Evolutionary conservation across 2,329 filamentous ascomycete genomes (phyloP), one percentile per base, ranked within the genome.

Genomic region (Claviceps sorghi): DNA sequence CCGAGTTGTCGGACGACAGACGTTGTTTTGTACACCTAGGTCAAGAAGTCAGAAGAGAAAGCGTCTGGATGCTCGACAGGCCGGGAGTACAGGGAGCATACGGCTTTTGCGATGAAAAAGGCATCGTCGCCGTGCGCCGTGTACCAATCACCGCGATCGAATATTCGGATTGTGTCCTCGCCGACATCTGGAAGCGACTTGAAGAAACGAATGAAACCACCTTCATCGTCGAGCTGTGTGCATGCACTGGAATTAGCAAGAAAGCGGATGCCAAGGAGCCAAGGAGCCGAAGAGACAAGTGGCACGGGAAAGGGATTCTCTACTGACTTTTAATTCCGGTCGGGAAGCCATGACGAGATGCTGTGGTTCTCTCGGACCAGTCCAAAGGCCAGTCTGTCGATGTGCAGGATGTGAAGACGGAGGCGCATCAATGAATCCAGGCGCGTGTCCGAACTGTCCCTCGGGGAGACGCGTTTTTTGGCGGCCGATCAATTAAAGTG

Each of bases 201-300:
- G 75, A 94, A 98, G 72, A 89, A 95, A 60, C 84, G 88, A 71
- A 97, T 96, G 75, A 98, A 98, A 59, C 91, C 89, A 64, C 84
- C 83, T 73, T 98, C 93, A 65, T 98, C 93, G 63, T 98, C 94
- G 65, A 97, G 88, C 86, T 90, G 52, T 6, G 29, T 17, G 34
- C 11, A 15, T 19, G 32, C 19, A 26, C 32, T 17, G 51, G 48
- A 8, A 44, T 41, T 17, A 52, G 52, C 19, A 54, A 21, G 4
- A 30, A 29, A 5, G 26, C 26, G 26, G 26, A 26, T 26, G 34
- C 11, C n/a, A n/a, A 10, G 9, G 11, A n/a, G 9, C n/a, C n/a
- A n/a, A n/a, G 9, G 10, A n/a, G 26, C 26, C 26, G 5, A 13
- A 45, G 44, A 45, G 38, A 47, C 17, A 34, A 9, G 26, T 47